These are phyloP conservation scores for Brassica hybrid DNA, from an alignment of 441 rosid species.

Conservation along the genomic window DNA sequence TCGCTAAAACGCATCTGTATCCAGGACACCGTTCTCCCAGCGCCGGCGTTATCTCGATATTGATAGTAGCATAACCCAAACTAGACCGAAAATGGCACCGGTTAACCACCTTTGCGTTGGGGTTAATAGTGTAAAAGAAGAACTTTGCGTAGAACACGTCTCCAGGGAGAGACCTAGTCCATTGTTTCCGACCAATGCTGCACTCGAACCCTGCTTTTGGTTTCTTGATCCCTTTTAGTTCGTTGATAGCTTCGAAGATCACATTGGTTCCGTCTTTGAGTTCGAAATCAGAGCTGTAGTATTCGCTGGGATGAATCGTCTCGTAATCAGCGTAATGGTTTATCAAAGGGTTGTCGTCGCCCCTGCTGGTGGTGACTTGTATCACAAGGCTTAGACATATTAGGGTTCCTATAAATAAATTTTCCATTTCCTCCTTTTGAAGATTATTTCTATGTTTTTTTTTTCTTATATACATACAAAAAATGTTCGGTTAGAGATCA, in stretches of 20 bases:
- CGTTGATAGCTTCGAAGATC: no score
- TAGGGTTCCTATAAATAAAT: conserved; percentile 23
- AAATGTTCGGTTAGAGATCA: not conserved
- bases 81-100: conserved; percentile 40
- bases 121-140: conserved; percentile 38
- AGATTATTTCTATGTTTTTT: not conserved
- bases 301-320: conserved; percentile 38
- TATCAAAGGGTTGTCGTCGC: conserved; percentile 26
- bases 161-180: conserved; percentile 41
- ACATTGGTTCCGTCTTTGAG: conserved; percentile 21
- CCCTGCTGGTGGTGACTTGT: conserved; percentile 28
- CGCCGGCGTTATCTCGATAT: conserved; percentile 26
- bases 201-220: conserved; percentile 44
- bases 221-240: conserved; percentile 36
- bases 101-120: conserved; percentile 24
- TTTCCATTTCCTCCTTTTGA: not conserved
- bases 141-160: conserved; percentile 33
- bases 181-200: not conserved
- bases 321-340: conserved; percentile 40
- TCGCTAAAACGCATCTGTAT: conserved; percentile 35
- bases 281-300: conserved; percentile 39
- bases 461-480: not conserved
- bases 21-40: conserved; percentile 29
- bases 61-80: conserved; percentile 23
- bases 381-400: conserved; percentile 25